Evolutionary conservation across 768 basidiomycete genomes (phyloP).

Genomic region (Auriscalpium orientale): DNA sequence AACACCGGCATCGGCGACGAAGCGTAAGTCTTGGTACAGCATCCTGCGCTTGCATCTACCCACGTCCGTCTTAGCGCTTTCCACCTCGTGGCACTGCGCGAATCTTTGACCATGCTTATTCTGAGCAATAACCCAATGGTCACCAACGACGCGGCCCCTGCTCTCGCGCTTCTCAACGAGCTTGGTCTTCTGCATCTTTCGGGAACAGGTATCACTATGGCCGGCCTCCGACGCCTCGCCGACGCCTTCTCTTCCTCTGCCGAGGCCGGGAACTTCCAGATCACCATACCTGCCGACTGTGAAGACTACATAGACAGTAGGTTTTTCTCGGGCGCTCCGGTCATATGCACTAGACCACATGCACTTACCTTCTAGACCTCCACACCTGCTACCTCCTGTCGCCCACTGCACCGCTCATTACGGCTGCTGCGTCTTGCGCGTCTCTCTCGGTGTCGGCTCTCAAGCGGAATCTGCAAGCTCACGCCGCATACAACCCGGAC

Average conservation of each 20-base stretch:
- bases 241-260: slow-evolving; percentile 20
- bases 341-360: not conserved
- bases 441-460: slow-evolving; percentile 41
- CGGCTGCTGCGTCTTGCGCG: slow-evolving; percentile 31
- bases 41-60: not conserved
- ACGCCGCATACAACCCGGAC: slow-evolving; percentile 38
- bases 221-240: slow-evolving; percentile 47
- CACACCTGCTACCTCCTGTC: slow-evolving; percentile 40
- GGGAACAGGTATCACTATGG: slow-evolving; percentile 49
- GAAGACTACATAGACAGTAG: slow-evolving; percentile 47
- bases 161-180: slow-evolving; percentile 39
- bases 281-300: slow-evolving; percentile 49
- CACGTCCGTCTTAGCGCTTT: slow-evolving; percentile 38
- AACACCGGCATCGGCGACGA: slow-evolving; percentile 55
- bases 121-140: slow-evolving; percentile 46
- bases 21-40: slow-evolving; percentile 33
- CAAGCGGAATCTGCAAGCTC: slow-evolving; percentile 49
- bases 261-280: slow-evolving; percentile 35
- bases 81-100: slow-evolving; percentile 48
- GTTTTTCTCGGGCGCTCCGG: slow-evolving; percentile 9
- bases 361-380: slow-evolving; percentile 29
- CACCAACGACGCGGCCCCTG: slow-evolving; percentile 49
- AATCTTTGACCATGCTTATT: slow-evolving; percentile 43
- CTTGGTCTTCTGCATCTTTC: slow-evolving; percentile 44
- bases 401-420: slow-evolving; percentile 42